Evolutionary conservation across 495 filamentous ascomycete genomes (phyloP).

Genomic region (Neurospora sp.): DNA sequence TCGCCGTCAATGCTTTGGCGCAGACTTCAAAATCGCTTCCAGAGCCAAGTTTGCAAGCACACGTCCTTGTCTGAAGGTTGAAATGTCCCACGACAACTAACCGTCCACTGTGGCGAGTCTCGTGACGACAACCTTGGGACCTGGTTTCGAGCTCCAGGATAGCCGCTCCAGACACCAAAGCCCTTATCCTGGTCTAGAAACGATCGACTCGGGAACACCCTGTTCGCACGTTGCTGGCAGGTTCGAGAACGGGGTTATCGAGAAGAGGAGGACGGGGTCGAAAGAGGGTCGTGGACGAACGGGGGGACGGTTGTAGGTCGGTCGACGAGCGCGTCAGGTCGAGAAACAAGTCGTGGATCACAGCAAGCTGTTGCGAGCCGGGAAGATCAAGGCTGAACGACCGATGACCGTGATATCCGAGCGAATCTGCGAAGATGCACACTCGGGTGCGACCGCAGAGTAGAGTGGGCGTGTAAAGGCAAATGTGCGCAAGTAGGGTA

Average conservation of each 20-base stretch:
- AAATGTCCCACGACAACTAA: not conserved
- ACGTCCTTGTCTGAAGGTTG: not conserved
- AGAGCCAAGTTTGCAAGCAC: conserved; percentile 2
- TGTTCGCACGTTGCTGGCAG: not conserved
- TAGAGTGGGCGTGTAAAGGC: not conserved
- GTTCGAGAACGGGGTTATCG: not conserved
- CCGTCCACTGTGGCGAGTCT: not conserved
- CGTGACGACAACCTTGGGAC: conserved; percentile 1
- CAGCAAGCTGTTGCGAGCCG: not conserved
- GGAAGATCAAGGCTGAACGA: not conserved
- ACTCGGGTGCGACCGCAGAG: not conserved
- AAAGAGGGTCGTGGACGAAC: not conserved
- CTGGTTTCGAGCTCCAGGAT: not conserved
- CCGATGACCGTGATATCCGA: not conserved
- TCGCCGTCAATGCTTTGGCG: not conserved
- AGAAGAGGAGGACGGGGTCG: not conserved
- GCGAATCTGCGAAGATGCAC: not conserved
- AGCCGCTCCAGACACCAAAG: not conserved
- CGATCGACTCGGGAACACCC: not conserved
- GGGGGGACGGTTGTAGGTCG: not conserved
- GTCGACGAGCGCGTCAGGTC: not conserved
- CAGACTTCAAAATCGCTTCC: not conserved
- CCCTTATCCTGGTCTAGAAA: not conserved
- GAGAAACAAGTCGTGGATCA: not conserved
- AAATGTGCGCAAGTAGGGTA: not conserved